Base-by-base conservation (phyloP, 768 basidiomycete genomes). In the Saitozyma sp. region DNA sequence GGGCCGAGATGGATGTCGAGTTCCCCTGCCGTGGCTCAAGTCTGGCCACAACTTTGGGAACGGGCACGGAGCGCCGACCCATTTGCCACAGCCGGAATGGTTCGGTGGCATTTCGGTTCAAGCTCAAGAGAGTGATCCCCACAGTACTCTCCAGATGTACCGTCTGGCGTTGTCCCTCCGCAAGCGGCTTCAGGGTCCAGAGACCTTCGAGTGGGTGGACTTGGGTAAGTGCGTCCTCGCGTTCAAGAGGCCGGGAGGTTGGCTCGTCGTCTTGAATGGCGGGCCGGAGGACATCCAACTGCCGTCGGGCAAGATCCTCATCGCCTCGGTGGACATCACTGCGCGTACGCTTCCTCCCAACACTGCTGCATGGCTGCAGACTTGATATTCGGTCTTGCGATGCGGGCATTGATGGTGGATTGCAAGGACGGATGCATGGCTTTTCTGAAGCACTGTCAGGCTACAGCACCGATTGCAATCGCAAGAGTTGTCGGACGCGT, bases 1-100 rank as follows among this genome's bases (percentile, higher is more conserved):
- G 43, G 71, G 71, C 17, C 64, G 71, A 50, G 71, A 73, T 37
- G 71, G 71, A 2, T 73, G 71, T 60, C 50, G 71, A 61, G 68
- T 73, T 10, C 71, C 71, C 6, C 37, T 73, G 4, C 71, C 71
- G 4, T 69, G 71, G 69, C 46, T 43, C 0, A 43, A 9, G 9
- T 19, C n/a, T 50, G 42, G 10, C 37, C 54, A 17, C 60, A 61
- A 41, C 65, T 61, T 56, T 61, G 66, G 4, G 63, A 58, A 43
- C 67, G 65, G 66, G 50, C 9, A 50, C 62, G 49, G 54, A 48
- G 2, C 65, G 66, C 39, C 56, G 64, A 1, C 70, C 67, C 45
- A 62, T 64, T 16, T 45, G 9, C 43, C 43, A 9, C 43, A 45
- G 56, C 70, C 70, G 29, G 9, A 8, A 10, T 10, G 9, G 10